Conservation (phyloP, 805 yeast species). For the Sugiyamaella mastotermitis region DNA sequence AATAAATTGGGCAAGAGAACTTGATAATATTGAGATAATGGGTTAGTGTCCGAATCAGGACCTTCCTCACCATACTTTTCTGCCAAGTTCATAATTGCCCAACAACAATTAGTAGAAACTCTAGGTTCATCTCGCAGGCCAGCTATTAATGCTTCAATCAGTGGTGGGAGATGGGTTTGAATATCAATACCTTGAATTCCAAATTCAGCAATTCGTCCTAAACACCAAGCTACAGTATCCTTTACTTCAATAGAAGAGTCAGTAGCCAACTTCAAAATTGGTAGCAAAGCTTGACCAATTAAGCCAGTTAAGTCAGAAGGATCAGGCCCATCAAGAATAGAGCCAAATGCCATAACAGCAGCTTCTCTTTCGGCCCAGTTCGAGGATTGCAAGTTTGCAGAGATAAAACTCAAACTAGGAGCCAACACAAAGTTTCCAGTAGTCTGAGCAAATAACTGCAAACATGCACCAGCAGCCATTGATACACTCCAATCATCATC, state of each 20-base stretch:
- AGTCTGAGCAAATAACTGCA: slow-evolving; percentile 87
- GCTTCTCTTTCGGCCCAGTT: slow-evolving; percentile 92
- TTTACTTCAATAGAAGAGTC: slow-evolving; percentile 81
- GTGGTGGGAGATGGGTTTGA: slow-evolving; percentile 57
- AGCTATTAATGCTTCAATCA: slow-evolving; percentile 62
- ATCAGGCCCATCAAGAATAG: slow-evolving; percentile 92
- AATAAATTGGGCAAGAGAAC: slow-evolving; percentile 64
- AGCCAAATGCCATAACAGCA: slow-evolving; percentile 98
- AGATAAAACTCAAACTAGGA: slow-evolving; percentile 81
- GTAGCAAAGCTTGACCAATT: slow-evolving; percentile 75
- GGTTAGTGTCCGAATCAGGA: slow-evolving; percentile 42
- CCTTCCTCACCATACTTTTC: slow-evolving; percentile 68
- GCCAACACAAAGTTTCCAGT: slow-evolving; percentile 82
- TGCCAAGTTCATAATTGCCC: slow-evolving; percentile 88
- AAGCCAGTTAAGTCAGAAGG: slow-evolving; percentile 58
- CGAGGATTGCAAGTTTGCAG: slow-evolving; percentile 51
- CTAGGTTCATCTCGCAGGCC: slow-evolving; percentile 92
- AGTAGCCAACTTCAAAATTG: slow-evolving; percentile 65
- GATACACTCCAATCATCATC: slow-evolving; percentile 94
- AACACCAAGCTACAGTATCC: slow-evolving; percentile 98
- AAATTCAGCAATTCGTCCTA: slow-evolving; percentile 90
- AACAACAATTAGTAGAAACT: slow-evolving; percentile 94
- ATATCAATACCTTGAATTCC: slow-evolving; percentile 71
- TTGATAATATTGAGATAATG: slow-evolving; percentile 69
- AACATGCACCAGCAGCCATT: slow-evolving; percentile 98